A percentile compares a stretch with the other conserved stretches of the same genome.
Evolutionary conservation across 1,139 yeast species (phyloP).

Genomic region (Saccharomyces hybrid): DNA sequence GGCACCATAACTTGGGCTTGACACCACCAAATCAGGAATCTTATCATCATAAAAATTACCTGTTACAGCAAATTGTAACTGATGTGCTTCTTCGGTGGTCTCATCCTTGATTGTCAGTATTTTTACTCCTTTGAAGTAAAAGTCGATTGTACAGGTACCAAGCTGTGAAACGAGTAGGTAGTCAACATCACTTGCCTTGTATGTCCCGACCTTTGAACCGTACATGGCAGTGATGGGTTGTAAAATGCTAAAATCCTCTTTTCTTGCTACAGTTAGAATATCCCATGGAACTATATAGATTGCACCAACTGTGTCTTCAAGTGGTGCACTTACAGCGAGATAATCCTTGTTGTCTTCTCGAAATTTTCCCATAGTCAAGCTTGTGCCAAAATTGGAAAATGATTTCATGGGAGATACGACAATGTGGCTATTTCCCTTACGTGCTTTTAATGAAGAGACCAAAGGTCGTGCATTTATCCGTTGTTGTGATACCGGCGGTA

Average conservation of each 20-base stretch:
- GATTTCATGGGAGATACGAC: slow-evolving; percentile 27
- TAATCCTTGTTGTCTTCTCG: slow-evolving; percentile 31
- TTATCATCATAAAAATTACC: slow-evolving; percentile 35
- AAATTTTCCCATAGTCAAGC: slow-evolving; percentile 36
- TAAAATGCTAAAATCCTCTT: background rate
- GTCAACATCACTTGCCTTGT: slow-evolving; percentile 21
- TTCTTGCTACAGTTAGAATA: slow-evolving; percentile 6
- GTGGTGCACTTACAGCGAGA: slow-evolving; percentile 44
- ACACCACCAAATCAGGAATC: slow-evolving; percentile 37
- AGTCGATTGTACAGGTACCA: slow-evolving; percentile 28
- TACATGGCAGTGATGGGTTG: slow-evolving; percentile 26
- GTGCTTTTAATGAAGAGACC: background rate
- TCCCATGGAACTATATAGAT: slow-evolving; percentile 36
- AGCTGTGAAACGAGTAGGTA: slow-evolving; percentile 34
- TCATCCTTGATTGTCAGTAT: slow-evolving; percentile 21
- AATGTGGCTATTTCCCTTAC: background rate
- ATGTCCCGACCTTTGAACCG: slow-evolving; percentile 29
- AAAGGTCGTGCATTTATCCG: background rate
- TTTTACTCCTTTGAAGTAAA: slow-evolving; percentile 19
- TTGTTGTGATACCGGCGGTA: slow-evolving; percentile 9
- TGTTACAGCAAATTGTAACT: slow-evolving; percentile 14
- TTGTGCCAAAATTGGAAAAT: slow-evolving; percentile 38
- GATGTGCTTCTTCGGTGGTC: slow-evolving; percentile 10
- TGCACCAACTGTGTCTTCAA: slow-evolving; percentile 37
- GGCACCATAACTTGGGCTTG: slow-evolving; percentile 37